Conservation (phyloP, 805 yeast species). For the Wickerhamiella azyma region DNA sequence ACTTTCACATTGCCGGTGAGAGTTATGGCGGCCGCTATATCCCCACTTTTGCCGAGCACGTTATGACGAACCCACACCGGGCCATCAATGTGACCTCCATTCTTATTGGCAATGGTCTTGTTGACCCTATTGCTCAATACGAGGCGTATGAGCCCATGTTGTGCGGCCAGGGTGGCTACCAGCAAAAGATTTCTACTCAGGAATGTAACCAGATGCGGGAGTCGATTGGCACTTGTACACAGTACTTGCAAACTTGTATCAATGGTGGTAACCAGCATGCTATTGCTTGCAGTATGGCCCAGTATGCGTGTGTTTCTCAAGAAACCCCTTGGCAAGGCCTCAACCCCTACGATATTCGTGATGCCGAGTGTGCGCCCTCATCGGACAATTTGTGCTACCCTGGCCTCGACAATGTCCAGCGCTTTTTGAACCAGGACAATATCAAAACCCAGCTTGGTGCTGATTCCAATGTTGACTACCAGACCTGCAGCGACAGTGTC, state of each 20-base stretch:
- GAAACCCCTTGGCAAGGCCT: constrained; percentile 27
- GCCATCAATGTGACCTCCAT: constrained; percentile 60
- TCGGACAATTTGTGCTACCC: constrained; percentile 43
- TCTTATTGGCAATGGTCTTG: constrained; percentile 84
- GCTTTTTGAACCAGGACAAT: constrained; percentile 38
- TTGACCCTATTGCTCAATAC: constrained; percentile 71
- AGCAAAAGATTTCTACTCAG: constrained; percentile 16
- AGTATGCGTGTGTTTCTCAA: constrained; percentile 10
- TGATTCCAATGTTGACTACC: constrained; percentile 36
- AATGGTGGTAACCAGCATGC: constrained; percentile 6
- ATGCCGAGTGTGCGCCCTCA: constrained; percentile 44
- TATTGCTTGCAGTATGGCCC: constrained; percentile 11
- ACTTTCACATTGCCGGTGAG: constrained; percentile 85
- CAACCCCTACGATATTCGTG: constrained; percentile 54
- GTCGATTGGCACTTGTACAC: constrained; percentile 9
- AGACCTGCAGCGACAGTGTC: constrained; percentile 61
- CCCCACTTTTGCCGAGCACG: constrained; percentile 59
- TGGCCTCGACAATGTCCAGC: constrained; percentile 38
- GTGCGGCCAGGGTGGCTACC: constrained; percentile 73
- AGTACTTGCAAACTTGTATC: constrained; percentile 12
- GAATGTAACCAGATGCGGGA: constrained; percentile 13
- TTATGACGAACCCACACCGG: constrained; percentile 33
- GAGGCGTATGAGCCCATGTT: constrained; percentile 84
- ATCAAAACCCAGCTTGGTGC: constrained; percentile 50
- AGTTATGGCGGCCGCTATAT: constrained; percentile 91